A percentile compares a stretch with the other conserved stretches of the same genome.
Evolutionary conservation across 2,329 filamentous ascomycete genomes (phyloP).

Genomic region (Fusarium hainanense): DNA sequence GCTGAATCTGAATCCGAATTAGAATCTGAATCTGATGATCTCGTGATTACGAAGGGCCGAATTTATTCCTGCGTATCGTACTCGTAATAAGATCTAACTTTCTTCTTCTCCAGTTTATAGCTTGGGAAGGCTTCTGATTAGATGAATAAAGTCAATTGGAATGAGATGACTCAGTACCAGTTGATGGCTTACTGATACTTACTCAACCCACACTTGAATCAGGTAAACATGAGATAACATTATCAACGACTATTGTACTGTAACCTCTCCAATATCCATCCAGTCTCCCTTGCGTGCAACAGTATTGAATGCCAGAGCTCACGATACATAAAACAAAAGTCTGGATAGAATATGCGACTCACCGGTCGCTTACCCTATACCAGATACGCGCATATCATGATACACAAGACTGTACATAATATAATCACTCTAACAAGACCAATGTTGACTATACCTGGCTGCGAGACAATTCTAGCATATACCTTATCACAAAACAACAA

Average conservation of each 20-base stretch:
- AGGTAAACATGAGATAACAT: constrained; percentile 14
- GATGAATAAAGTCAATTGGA: neutral
- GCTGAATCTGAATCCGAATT: neutral
- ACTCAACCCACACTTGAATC: constrained; percentile 6
- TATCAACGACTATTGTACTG: neutral
- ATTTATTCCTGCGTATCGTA: neutral
- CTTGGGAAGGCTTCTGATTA: neutral
- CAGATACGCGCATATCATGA: neutral
- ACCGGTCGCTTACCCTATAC: neutral
- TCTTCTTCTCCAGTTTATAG: neutral
- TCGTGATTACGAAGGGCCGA: neutral
- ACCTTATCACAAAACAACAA: neutral
- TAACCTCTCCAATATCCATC: neutral
- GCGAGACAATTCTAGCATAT: neutral
- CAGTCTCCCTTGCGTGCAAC: neutral
- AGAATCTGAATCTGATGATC: neutral
- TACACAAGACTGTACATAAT: neutral
- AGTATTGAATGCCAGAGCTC: neutral
- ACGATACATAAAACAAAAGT: neutral
- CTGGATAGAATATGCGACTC: neutral
- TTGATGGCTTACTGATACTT: constrained; percentile 29
- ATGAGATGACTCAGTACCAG: neutral
- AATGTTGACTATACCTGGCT: neutral
- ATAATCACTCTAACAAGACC: neutral
- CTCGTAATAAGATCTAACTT: neutral